Evolutionary conservation across 306 rosid genomes (phyloP), one percentile per base, ranked within the genome.

Genomic region (Mucuna pruriens): DNA sequence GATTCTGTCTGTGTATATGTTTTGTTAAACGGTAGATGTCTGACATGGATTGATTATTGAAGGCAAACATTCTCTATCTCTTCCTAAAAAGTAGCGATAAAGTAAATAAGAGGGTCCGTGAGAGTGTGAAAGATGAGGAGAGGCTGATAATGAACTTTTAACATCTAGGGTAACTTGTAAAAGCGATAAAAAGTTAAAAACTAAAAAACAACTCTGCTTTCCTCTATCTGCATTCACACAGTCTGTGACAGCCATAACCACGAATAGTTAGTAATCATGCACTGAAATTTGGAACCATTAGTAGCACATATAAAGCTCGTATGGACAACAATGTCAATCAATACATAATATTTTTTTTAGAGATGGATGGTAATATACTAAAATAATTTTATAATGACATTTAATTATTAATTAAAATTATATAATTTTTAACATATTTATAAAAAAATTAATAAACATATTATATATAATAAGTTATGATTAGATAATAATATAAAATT

Each of bases 131-230:
- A 55, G 81, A 76, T 76, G 83, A 87, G 76, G 85, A 68, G 86
- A 78, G 48, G 79, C 34, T 77, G 88, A 88, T 89, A 81, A 86
- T 80, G 48, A 71, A 83, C 85, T 88, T 80, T 72, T 80, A 71
- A 71, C 79, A 23, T 70, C 4, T 8, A 2, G 6, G 1, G 13
- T 57, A 22, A 8, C 4, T 69, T 44, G 64, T 66, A 82, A 82
- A 75, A 82, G 42, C 9, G 26, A 40, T 68, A 40, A 65, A 82
- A 66, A 54, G 26, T 25, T 68, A 40, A 65, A 82, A 66, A 54
- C 75, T 64, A 52, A 40, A 74, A 75, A 31, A 73, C 65, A 82
- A 57, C 16, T 40, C 64, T 82, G 71, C 81, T 75, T 75, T 82
- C 55, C 29, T 63, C 6, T 58, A 61, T 52, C 64, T 33, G 19